These are phyloP conservation scores for Metarhizium guizhouense DNA, from an alignment of 2,329 filamentous ascomycete species.

Conservation along the genomic window DNA sequence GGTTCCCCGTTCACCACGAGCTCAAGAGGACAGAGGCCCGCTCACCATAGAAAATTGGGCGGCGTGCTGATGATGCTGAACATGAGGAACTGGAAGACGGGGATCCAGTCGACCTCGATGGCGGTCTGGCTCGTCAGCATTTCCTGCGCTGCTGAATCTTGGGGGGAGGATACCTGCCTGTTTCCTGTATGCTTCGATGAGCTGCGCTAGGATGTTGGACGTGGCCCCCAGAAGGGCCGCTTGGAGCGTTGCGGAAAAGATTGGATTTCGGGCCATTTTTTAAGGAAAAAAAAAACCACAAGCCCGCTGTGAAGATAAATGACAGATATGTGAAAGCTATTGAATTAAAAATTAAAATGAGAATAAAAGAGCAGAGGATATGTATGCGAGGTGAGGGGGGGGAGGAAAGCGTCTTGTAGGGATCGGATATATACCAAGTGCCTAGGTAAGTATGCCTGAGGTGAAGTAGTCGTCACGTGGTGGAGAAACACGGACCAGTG, in stretches of 20 bases:
- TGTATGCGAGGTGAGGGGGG: too few relatives aligned
- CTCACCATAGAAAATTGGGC: constrained; percentile 74
- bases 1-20: too few relatives aligned
- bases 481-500: neutral
- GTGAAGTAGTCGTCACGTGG: neutral
- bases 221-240: constrained; percentile 54
- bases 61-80: constrained; percentile 68
- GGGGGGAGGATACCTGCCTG: constrained; percentile 38
- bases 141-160: neutral
- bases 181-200: constrained; percentile 52
- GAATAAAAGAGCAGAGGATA: too few relatives aligned
- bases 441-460: neutral
- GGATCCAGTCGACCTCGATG: constrained; percentile 47
- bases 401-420: too few relatives aligned
- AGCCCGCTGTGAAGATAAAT: too few relatives aligned
- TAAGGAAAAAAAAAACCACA: too few relatives aligned
- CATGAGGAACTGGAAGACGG: constrained; percentile 67
- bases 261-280: constrained; percentile 31
- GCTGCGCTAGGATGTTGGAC: constrained; percentile 67
- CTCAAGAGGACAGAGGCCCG: neutral
- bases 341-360: too few relatives aligned
- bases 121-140: neutral
- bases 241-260: constrained; percentile 55
- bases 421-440: too few relatives aligned
- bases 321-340: too few relatives aligned